These are phyloP conservation scores for Remersonia thermophila DNA, from an alignment of 2,329 filamentous ascomycete genomes.

Conservation along the genomic window DNA sequence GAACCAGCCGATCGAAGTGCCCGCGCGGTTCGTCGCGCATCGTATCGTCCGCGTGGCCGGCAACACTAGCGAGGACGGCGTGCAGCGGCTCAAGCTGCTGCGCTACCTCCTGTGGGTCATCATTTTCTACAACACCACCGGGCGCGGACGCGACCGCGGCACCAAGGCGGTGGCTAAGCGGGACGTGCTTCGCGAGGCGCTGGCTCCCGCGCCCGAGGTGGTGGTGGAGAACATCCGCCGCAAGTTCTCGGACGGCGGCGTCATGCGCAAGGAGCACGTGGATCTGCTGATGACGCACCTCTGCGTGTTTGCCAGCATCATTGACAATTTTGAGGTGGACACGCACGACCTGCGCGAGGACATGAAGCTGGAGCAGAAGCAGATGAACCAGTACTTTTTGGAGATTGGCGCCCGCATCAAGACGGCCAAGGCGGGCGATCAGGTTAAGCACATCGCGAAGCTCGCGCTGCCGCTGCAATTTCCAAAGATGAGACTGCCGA, in stretches of 20 bases:
- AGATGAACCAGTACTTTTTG: conserved; percentile 58
- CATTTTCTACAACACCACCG: conserved; percentile 37
- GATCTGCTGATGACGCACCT: conserved; percentile 65
- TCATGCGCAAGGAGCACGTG: conserved; percentile 58
- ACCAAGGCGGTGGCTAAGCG: conserved; percentile 42
- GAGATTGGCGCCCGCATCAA: conserved; percentile 64
- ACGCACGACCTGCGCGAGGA: conserved; percentile 59
- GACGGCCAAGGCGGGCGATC: conserved; percentile 46
- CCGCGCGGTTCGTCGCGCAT: conserved; percentile 52
- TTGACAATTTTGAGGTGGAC: conserved; percentile 64
- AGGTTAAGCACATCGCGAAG: conserved; percentile 46
- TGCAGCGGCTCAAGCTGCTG: conserved; percentile 42
- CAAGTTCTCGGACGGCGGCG: conserved; percentile 52
- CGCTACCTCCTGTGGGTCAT: conserved; percentile 48
- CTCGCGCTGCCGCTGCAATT: conserved; percentile 71
- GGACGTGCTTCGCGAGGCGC: conserved; percentile 46
- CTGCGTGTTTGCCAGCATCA: conserved; percentile 55
- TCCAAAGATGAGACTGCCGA: conserved; percentile 44
- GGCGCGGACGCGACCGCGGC: conserved; percentile 34
- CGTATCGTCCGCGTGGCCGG: conserved; percentile 44
- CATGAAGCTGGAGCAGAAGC: conserved; percentile 56
- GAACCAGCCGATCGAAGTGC: conserved; percentile 42
- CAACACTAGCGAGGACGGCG: conserved; percentile 34
- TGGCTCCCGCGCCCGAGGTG: conserved; percentile 45
- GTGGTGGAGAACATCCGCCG: conserved; percentile 55